Evolutionary conservation across 768 basidiomycete species (phyloP).

Genomic region (Rhodosporidiobolus sp.): DNA sequence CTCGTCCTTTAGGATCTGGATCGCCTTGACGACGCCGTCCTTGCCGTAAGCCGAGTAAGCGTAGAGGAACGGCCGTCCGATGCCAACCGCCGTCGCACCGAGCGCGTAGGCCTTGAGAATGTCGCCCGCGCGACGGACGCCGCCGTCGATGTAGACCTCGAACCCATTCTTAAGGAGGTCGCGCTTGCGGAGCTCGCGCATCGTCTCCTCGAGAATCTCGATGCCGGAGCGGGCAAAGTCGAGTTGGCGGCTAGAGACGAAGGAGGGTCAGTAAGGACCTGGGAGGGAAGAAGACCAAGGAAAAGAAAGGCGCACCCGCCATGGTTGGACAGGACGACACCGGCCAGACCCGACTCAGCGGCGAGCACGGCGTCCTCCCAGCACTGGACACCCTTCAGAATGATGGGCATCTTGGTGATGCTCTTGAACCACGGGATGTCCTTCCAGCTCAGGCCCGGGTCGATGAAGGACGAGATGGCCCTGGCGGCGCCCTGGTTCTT

Average conservation of each 20-base stretch:
- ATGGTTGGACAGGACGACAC: conserved; percentile 82
- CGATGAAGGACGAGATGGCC: conserved; percentile 95
- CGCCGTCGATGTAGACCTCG: conserved; percentile 77
- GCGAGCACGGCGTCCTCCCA: conserved; percentile 87
- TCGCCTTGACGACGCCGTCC: conserved; percentile 77
- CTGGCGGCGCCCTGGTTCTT: conserved; percentile 87
- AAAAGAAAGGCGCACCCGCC: conserved; percentile 61
- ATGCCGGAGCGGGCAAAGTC: conserved; percentile 81
- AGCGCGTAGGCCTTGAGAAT: conserved; percentile 82
- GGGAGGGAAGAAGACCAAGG: neutral
- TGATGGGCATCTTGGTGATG: conserved; percentile 81
- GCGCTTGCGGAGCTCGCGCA: conserved; percentile 64
- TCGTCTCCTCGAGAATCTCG: conserved; percentile 84
- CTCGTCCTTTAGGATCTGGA: conserved; percentile 87
- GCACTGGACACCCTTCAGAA: conserved; percentile 84
- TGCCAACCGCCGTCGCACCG: conserved; percentile 71
- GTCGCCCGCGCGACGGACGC: conserved; percentile 84
- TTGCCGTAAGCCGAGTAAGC: conserved; percentile 81
- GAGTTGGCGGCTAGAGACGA: conserved; percentile 41
- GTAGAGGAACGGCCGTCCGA: conserved; percentile 69
- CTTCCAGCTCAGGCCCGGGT: conserved; percentile 80
- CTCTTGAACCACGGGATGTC: conserved; percentile 73
- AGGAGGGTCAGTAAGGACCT: too few species aligned
- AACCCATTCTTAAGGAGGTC: conserved; percentile 65
- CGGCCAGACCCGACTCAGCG: conserved; percentile 68